Conservation (phyloP, 305 asterid genomes). For the Fraxinus latifolia region DNA sequence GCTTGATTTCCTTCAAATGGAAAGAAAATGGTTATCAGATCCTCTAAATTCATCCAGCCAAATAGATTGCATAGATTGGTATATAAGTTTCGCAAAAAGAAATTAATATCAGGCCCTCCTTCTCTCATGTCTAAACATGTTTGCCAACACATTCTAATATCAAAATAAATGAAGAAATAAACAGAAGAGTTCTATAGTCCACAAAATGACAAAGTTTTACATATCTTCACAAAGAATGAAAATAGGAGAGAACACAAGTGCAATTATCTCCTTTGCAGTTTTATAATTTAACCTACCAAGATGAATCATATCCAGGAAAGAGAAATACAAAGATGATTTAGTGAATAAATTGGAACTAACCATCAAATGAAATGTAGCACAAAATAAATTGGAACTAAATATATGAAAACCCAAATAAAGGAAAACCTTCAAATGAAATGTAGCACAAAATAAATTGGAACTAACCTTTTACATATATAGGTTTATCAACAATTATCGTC, state of each 20-base stretch:
- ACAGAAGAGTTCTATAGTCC: neutral
- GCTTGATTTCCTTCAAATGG: neutral
- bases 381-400: slow-evolving; percentile 27
- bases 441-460: slow-evolving; percentile 5
- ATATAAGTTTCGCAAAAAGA: neutral
- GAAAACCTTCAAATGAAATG: neutral
- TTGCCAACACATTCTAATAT: neutral
- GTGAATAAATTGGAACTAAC: neutral
- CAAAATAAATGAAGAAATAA: neutral
- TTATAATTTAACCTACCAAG: neutral
- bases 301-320: neutral
- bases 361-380: neutral
- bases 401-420: neutral
- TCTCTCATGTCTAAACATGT: neutral
- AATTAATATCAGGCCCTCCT: neutral
- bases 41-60: neutral
- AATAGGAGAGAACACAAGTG: neutral
- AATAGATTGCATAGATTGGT: neutral
- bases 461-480: slow-evolving; percentile 89
- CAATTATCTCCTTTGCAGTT: neutral
- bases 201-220: neutral
- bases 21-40: neutral
- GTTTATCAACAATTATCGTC: slow-evolving; percentile 75
- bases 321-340: neutral
- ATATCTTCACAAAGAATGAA: neutral